Percentiles rank a stretch among this genome's conserved stretches.
Evolutionary conservation across 176 grass and related monocot species (phyloP).

Genomic region (Cenchrus fungigraminus): DNA sequence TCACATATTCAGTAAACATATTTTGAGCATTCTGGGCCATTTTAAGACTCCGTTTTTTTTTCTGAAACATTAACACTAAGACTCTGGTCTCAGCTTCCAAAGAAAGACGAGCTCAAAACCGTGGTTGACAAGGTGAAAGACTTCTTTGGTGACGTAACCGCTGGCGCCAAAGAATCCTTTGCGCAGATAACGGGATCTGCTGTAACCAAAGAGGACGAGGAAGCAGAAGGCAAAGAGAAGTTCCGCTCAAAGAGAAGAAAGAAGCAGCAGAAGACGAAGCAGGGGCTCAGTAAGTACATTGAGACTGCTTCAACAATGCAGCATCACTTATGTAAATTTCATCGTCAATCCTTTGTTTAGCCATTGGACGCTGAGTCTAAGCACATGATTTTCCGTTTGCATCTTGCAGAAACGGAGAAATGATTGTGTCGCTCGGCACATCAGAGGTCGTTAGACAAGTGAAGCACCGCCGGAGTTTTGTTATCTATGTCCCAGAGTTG

Average conservation of each 20-base stretch:
- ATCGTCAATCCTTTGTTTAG: not conserved
- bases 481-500: not conserved
- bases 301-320: not conserved
- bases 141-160: conserved; percentile 76
- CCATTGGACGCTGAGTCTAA: not conserved
- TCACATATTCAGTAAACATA: not conserved
- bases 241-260: conserved; percentile 50
- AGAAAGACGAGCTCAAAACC: conserved; percentile 87
- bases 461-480: conserved; percentile 26
- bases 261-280: conserved; percentile 46
- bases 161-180: conserved; percentile 89
- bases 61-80: no score
- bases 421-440: conserved; percentile 9
- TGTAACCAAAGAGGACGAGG: conserved; percentile 56
- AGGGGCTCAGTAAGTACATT: conserved; percentile 52
- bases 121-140: conserved; percentile 94
- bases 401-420: conserved; percentile 38
- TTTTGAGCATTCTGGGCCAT: not conserved
- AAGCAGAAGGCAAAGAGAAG: conserved; percentile 56
- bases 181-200: conserved; percentile 83
- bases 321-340: no score
- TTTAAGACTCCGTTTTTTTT: not conserved
- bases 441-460: not conserved
- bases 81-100: conserved; percentile 68
- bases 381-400: not conserved